A percentile compares a stretch with the other conserved stretches of the same genome.
phyloP scores from a whole-genome alignment of 495 filamentous ascomycete species.

The Neurospora intermedia region DNA sequence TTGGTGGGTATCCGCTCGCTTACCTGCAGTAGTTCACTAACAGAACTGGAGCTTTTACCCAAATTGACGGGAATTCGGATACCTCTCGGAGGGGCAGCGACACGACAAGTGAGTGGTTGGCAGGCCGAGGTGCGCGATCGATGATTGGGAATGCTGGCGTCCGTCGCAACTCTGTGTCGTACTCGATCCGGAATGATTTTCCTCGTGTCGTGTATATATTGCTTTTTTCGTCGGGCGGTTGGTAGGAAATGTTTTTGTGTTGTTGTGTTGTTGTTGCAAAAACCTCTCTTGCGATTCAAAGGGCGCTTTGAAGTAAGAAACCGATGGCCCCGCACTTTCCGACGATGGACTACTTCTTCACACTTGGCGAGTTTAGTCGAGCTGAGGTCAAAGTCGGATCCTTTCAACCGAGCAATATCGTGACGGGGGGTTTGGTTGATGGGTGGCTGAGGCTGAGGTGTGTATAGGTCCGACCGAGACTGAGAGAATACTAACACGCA shows the following conservation, averaged over 20 bases:
- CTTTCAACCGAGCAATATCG: not conserved
- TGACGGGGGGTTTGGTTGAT: not conserved
- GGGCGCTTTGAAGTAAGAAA: not conserved
- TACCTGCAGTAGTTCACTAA: conserved; percentile 12
- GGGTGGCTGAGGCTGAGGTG: not conserved
- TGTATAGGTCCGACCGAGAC: not conserved
- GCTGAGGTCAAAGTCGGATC: not conserved
- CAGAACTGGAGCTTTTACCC: not conserved
- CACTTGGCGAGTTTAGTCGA: not conserved
- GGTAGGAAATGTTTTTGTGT: not conserved
- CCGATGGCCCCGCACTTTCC: not conserved
- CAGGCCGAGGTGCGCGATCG: not conserved
- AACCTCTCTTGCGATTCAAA: not conserved
- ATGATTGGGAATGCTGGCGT: not conserved
- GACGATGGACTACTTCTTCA: not conserved
- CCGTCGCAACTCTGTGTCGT: not conserved
- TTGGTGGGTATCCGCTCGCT: conserved; percentile 7
- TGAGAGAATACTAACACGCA: not conserved
- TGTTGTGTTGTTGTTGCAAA: not conserved
- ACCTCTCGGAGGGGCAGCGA: not conserved
- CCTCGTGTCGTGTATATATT: not conserved
- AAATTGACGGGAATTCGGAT: not conserved
- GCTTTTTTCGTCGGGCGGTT: not conserved
- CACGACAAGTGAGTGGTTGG: not conserved
- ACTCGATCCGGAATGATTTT: not conserved